Conservation (phyloP, 495 filamentous ascomycete genomes). For the Penicillium goetzii region DNA sequence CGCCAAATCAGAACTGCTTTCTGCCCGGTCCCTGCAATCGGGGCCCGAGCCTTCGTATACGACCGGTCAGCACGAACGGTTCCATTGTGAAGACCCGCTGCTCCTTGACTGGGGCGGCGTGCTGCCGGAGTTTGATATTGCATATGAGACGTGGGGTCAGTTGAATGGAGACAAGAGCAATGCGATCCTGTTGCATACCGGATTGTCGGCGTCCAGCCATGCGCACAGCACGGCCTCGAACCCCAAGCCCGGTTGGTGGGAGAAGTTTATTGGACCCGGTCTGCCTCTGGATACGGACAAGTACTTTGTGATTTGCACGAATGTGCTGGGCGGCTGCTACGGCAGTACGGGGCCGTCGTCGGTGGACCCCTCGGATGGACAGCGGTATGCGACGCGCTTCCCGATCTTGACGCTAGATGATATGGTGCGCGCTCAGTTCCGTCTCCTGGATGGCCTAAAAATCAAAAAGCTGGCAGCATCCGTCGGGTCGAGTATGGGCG, state of each 20-base stretch:
- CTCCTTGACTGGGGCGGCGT: conserved; percentile 93
- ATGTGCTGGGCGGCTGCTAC: conserved; percentile 95
- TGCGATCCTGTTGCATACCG: conserved; percentile 89
- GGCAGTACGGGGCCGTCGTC: conserved; percentile 91
- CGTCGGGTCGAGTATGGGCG: conserved; percentile 96
- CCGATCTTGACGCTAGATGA: conserved; percentile 96
- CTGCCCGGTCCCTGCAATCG: conserved; percentile 67
- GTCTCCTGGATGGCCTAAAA: conserved; percentile 78
- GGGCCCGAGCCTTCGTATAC: conserved; percentile 96
- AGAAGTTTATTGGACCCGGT: conserved; percentile 95
- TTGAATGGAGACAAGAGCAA: conserved; percentile 85
- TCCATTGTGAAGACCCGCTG: conserved; percentile 72
- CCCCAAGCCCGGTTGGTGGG: conserved; percentile 95
- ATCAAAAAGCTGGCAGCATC: conserved; percentile 86
- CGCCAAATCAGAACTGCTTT: conserved; percentile 76
- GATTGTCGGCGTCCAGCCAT: conserved; percentile 93
- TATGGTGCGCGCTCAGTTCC: conserved; percentile 96
- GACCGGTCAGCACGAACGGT: conserved; percentile 75
- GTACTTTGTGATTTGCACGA: conserved; percentile 94
- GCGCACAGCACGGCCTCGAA: conserved; percentile 87
- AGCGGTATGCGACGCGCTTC: conserved; percentile 92
- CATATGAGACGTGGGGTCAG: conserved; percentile 91
- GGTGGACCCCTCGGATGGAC: conserved; percentile 84
- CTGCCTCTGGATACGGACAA: conserved; percentile 85
- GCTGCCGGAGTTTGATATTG: conserved; percentile 81